phyloP scores from a whole-genome alignment of 306 rosid species.

The Styphnolobium japonicum region DNA sequence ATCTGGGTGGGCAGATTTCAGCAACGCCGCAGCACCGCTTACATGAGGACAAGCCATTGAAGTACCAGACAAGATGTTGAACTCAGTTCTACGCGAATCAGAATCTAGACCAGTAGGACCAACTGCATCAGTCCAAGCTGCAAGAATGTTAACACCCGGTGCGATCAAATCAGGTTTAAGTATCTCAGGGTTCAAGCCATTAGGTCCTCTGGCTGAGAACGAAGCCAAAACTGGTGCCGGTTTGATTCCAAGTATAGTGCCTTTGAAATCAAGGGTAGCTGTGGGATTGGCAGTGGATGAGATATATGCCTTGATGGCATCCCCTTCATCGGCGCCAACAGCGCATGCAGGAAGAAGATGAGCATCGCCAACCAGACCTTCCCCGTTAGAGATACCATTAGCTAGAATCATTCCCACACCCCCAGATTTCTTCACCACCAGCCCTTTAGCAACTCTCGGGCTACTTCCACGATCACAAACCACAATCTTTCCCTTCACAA shows the following conservation, averaged over 20 bases:
- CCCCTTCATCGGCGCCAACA: constrained; percentile 70
- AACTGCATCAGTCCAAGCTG: constrained; percentile 80
- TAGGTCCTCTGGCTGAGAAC: constrained; percentile 78
- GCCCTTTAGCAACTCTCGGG: constrained; percentile 77
- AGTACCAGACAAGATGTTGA: constrained; percentile 83
- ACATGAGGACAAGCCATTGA: constrained; percentile 97
- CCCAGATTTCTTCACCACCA: constrained; percentile 84
- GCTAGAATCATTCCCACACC: constrained; percentile 90
- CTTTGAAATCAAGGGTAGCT: constrained; percentile 72
- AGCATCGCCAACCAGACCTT: constrained; percentile 84
- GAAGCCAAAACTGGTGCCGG: constrained; percentile 92
- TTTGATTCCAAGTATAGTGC: constrained; percentile 76
- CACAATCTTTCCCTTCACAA: constrained; percentile 67
- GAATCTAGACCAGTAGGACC: constrained; percentile 78
- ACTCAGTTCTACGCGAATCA: constrained; percentile 65
- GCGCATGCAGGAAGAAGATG: constrained; percentile 83
- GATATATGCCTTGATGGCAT: constrained; percentile 57
- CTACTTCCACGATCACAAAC: constrained; percentile 83
- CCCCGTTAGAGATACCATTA: constrained; percentile 73
- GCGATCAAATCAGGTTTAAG: constrained; percentile 89
- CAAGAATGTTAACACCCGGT: constrained; percentile 85
- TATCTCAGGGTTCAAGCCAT: constrained; percentile 66
- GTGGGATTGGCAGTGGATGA: constrained; percentile 49
- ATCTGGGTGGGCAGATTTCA: constrained; percentile 85
- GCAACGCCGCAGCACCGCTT: constrained; percentile 81